phyloP scores from a whole-genome alignment of 202 grass and related monocot genomes.

The Carex arenaria region DNA sequence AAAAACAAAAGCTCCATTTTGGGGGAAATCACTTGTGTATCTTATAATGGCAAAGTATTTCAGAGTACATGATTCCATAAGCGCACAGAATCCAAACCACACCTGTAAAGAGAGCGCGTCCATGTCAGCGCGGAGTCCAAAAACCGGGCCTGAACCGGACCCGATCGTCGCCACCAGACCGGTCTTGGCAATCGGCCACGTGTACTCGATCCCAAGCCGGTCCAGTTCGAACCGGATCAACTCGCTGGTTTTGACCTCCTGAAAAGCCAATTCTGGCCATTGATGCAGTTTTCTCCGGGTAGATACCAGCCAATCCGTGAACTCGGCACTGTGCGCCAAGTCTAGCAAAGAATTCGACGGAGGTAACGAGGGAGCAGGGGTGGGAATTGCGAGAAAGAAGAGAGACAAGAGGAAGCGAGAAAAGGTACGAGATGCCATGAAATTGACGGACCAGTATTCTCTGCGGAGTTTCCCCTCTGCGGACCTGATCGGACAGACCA shows the following conservation, averaged over 20 bases:
- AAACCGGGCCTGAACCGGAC: conserved; percentile 32
- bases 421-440: not conserved
- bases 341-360: not conserved
- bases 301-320: conserved; percentile 44
- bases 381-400: not conserved
- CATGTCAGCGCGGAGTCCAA: conserved; percentile 88
- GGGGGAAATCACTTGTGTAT: too few relatives aligned
- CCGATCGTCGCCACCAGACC: conserved; percentile 54
- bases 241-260: conserved; percentile 55
- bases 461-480: too few relatives aligned
- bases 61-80: not conserved
- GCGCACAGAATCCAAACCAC: not conserved
- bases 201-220: conserved; percentile 41
- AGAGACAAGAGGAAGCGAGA: not conserved
- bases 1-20: too few relatives aligned
- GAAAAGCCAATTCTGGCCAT: conserved; percentile 60
- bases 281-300: conserved; percentile 57
- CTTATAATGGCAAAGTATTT: not conserved
- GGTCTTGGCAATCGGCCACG: conserved; percentile 47
- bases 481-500: too few relatives aligned
- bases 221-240: conserved; percentile 57
- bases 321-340: conserved; percentile 27
- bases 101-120: conserved; percentile 73
- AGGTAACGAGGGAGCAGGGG: not conserved
- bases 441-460: too few relatives aligned